Base-by-base conservation (phyloP, 305 asterid genomes). In the Plantago lanceolata region DNA sequence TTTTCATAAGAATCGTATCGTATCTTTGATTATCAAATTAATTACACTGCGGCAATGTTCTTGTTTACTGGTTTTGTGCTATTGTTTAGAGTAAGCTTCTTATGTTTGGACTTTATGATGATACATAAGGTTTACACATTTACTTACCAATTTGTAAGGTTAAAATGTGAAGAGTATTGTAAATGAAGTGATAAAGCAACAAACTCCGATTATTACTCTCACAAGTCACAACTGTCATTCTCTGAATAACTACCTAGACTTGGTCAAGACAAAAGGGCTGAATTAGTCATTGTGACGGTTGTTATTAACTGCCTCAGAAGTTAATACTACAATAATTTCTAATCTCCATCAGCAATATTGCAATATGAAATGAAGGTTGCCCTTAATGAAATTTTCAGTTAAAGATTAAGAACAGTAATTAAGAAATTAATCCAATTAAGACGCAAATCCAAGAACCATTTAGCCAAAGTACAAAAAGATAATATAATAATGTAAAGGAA, bases 201-300 rank as follows among this genome's bases (percentile, higher is more conserved):
- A 61, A 40, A 57, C 47, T 63, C 75, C 81, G 69, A 43, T 9
- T 47, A 48, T 66, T 35, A 19, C 73, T 72, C 77, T 47, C 26
- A 7, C n/a, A 31, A 31, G 35, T 4, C 35, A 31, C 9, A 48
- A 55, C 60, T 55, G 60, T 20, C 26, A 55, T 19, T 55, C 19
- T 20, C 19, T 2, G 47, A 8, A 16, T 54, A 72, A 72, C 80
- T 31, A 45, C 70, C 61, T 72, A 70, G 80, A 72, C 78, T 29
- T 13, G 19, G 64, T 66, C 71, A 40, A 49, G 18, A 20, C 59
- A 60, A 53, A 24, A 35, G 43, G 70, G 64, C 48, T 55, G 56
- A 51, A 33, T 17, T 48, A 20, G 57, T 57, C 33, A 47, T 19
- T 66, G 43, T 1, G 61, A 61, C 56, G 29, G 73, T 68, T 68